Base-by-base conservation (phyloP, 345 rosid species). In the Aethionema arabicum region DNA sequence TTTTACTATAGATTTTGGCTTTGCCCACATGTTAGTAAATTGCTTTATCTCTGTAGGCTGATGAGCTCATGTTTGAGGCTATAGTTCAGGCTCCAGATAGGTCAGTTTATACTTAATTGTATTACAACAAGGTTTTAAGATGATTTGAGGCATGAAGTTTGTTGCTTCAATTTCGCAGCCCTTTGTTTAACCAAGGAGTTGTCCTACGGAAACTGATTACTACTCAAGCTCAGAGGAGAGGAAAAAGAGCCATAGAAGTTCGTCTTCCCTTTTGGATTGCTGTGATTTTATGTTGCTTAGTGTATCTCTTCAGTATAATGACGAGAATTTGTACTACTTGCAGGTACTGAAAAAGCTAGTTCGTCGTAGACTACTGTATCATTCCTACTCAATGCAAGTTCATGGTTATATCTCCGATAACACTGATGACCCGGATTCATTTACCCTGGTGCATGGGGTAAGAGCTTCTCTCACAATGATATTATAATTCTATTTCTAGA, bases 301-400 rank as follows among this genome's bases (percentile, higher is more conserved):
- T 45, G n/a, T 14, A 12, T 52, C 43, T 39, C 52, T 38, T 69
- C 51, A 31, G 3, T 52, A 9, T 27, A 8, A 2, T 61, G 16
- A 67, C 49, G 8, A 5, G 4, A 15, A 9, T 68, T 54, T 32
- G 40, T 32, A 61, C 59, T 70, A 53, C 37, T 50, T 74, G 12
- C 72, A 88, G 96, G 98, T 92, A 27, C 74, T 89, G 76, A 85
- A 89, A 77, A 89, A 87, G 89, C 72, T 92, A 30, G 85, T 77
- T 59, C 85, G 67, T 52, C 92, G 86, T 32, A 85, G 80, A 51
- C 84, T 89, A 52, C 74, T 92, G 66, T 92, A 92, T 78, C 85
- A 83, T 78, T 87, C 98, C 32, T 92, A 92, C 75, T 89, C 97
- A 48, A 87, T 92, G 95, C 93, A 83, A 81, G 95, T 92, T 75